Percentiles rank a stretch among this genome's conserved stretches.
These are phyloP conservation scores for Elaeis guineensis DNA, from an alignment of 176 grass and related monocot genomes.

Conservation along the genomic window DNA sequence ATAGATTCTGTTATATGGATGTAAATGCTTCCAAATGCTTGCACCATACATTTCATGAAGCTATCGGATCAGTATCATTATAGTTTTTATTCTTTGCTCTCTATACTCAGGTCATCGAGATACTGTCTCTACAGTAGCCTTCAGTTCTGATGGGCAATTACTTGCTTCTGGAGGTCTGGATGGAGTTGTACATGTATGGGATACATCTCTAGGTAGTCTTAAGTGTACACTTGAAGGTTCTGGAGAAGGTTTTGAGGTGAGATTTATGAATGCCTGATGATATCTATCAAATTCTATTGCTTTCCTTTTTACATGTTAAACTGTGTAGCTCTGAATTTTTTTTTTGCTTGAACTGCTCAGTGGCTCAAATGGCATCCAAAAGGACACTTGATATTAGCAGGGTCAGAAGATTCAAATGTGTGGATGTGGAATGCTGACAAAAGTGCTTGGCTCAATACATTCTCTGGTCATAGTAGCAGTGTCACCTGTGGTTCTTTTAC, in stretches of 20 bases:
- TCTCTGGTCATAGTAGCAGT: slow-evolving; percentile 65
- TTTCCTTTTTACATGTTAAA: slow-evolving; percentile 2
- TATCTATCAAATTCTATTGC: slow-evolving; percentile 1
- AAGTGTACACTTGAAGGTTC: slow-evolving; percentile 72
- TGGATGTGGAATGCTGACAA: slow-evolving; percentile 95
- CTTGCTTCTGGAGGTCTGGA: slow-evolving; percentile 80
- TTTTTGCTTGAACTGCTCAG: slow-evolving; percentile 26
- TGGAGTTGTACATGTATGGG: slow-evolving; percentile 70
- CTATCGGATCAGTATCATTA: background rate
- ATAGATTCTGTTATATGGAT: too few relatives aligned
- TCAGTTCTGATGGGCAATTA: slow-evolving; percentile 84
- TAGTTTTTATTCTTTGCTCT: slow-evolving; percentile 7
- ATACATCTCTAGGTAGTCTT: slow-evolving; percentile 38
- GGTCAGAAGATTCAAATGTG: slow-evolving; percentile 76
- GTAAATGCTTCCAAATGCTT: too few relatives aligned
- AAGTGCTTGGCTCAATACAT: slow-evolving; percentile 48
- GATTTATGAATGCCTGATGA: background rate
- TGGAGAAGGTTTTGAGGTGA: slow-evolving; percentile 78
- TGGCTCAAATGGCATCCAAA: slow-evolving; percentile 95
- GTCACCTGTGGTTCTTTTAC: slow-evolving; percentile 89
- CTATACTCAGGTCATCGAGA: slow-evolving; percentile 56
- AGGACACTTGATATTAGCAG: slow-evolving; percentile 74
- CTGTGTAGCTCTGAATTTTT: too few relatives aligned
- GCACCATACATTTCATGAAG: too few relatives aligned
- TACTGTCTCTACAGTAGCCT: slow-evolving; percentile 53